phyloP scores from a whole-genome alignment of 345 rosid species.

The Boechera retrofracta region DNA sequence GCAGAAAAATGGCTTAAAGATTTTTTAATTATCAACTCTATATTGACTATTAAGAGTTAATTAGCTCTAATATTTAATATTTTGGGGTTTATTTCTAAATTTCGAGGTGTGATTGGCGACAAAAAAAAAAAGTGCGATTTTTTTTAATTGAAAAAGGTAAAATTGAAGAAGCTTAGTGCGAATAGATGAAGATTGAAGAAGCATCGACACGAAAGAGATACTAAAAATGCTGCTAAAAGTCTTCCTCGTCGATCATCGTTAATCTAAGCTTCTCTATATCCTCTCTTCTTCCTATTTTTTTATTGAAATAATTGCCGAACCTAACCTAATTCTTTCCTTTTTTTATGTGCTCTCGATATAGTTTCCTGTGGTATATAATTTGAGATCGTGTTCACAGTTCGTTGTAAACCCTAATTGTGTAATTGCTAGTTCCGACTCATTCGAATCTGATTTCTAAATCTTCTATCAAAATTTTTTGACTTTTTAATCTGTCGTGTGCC shows the following conservation, averaged over 20 bases:
- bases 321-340: background rate
- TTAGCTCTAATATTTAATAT: too few relatives aligned
- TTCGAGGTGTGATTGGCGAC: too few relatives aligned
- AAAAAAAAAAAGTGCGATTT: too few relatives aligned
- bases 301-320: background rate
- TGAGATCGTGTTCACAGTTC: background rate
- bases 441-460: background rate
- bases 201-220: background rate
- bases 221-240: background rate
- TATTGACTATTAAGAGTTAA: too few relatives aligned
- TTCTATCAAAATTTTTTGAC: background rate
- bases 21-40: too few relatives aligned
- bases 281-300: background rate
- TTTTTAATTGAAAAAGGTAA: too few relatives aligned
- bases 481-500: background rate
- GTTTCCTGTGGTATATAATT: background rate
- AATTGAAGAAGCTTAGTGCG: background rate
- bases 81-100: too few relatives aligned
- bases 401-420: background rate
- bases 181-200: background rate
- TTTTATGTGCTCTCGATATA: background rate
- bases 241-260: background rate
- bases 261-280: conserved; percentile 5
- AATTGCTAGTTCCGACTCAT: background rate
- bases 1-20: background rate